Base-by-base conservation (phyloP, 2,329 filamentous ascomycete genomes). In the Monosporascus ibericus region DNA sequence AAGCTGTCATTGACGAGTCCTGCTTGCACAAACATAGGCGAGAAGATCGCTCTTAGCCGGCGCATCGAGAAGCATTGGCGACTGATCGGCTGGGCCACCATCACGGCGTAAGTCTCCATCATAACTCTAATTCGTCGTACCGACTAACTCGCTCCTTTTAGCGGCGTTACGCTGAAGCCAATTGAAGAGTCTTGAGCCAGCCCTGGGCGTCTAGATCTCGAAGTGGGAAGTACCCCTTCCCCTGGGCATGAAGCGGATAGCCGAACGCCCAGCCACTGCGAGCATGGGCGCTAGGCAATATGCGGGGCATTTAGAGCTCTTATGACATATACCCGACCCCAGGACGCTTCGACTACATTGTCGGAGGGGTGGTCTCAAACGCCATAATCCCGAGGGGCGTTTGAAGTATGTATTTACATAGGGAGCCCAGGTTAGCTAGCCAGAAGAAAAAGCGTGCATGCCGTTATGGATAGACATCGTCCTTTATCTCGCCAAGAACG, bases 41-140 rank as follows among this genome's bases (percentile, higher is more conserved):
- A 99, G 80, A 97, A 99, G 87, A 92, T 99, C 66, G 94, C 94
- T 42, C 80, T 99, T 67, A 91, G 86, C 70, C 82, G 94, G 75
- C 89, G 94, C 85, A 96, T 97, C 66, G 94, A 99, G 75, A 97
- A 97, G 84, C 92, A 96, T 75, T 97, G 92, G 92, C 89, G 91
- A 75, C 80, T 95, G 68, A 95, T 95, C 65, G 90, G 90, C 64
- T 95, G 90, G 90, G 88, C 88, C 55, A 91, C 88, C 60, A 90
- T 90, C 69, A 84, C 86, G 63, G 79, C 79, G 79, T 82, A 75
- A 76, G 79, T 77, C 22, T 46, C 56, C 20, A 22, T n/a, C 9
- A 9, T 18, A 24, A 4, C 22, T 15, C n/a, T 6, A 17, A 39
- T 18, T 36, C 18, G 18, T 5, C 5, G 37, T 9, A 22, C 17